Conservation (phyloP, 331 rosid species). For the Malus hybrid region DNA sequence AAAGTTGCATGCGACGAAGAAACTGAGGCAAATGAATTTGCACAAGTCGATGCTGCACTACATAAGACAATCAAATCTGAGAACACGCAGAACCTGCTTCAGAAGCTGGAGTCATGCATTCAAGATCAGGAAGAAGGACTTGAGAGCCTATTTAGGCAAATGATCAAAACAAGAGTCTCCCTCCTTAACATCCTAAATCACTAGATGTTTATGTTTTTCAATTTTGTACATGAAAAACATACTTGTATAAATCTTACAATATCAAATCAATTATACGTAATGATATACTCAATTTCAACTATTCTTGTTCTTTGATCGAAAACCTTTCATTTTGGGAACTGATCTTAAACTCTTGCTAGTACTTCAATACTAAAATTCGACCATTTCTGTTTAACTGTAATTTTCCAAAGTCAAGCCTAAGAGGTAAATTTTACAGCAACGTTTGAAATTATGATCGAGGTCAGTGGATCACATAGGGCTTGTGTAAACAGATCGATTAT, state of each 20-base stretch:
- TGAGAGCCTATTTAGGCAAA: slow-evolving; percentile 17
- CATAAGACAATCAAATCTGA: slow-evolving; percentile 1
- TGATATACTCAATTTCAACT: neutral
- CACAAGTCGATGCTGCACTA: slow-evolving; percentile 11
- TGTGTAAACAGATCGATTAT: neutral
- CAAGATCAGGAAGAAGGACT: slow-evolving; percentile 21
- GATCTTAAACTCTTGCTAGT: neutral
- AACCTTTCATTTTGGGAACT: neutral
- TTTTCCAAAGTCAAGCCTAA: neutral
- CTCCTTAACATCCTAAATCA: slow-evolving; percentile 30
- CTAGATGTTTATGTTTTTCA: slow-evolving; percentile 8
- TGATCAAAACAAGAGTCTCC: slow-evolving; percentile 28
- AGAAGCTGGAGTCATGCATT: slow-evolving; percentile 17
- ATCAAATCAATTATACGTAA: neutral
- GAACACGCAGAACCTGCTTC: neutral
- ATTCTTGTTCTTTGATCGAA: neutral
- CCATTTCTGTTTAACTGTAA: neutral
- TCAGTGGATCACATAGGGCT: neutral
- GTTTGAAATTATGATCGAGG: neutral
- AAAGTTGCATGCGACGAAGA: slow-evolving; percentile 14
- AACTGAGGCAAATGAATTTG: slow-evolving; percentile 7
- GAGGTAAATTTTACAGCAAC: neutral
- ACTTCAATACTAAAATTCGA: neutral
- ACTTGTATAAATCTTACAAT: neutral
- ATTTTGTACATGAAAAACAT: neutral